A percentile compares a stretch with the other conserved stretches of the same genome.
Evolutionary conservation across 2,329 filamentous ascomycete genomes (phyloP).

Genomic region (Monilinia polystroma): DNA sequence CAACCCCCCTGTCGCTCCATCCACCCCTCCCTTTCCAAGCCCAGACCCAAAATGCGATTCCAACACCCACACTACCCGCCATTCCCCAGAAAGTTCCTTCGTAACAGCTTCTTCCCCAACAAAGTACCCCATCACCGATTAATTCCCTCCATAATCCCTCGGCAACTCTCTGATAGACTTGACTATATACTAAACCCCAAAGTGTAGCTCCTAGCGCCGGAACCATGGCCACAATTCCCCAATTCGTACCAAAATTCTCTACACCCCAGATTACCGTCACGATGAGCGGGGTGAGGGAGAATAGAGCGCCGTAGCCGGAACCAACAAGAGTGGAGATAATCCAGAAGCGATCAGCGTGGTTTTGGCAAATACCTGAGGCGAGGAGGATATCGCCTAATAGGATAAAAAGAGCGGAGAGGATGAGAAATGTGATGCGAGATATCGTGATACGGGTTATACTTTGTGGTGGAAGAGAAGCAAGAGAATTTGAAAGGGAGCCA

Average conservation of each 20-base stretch:
- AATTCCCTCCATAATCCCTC: conserved; percentile 43
- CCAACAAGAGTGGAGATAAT: conserved; percentile 81
- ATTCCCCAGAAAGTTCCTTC: conserved; percentile 82
- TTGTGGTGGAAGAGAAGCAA: conserved; percentile 42
- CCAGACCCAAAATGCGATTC: conserved; percentile 68
- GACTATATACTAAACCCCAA: conserved; percentile 88
- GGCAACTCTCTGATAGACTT: conserved; percentile 70
- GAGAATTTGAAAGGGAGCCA: conserved; percentile 34
- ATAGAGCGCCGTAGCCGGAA: conserved; percentile 88
- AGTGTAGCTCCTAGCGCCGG: conserved; percentile 84
- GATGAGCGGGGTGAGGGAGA: conserved; percentile 85
- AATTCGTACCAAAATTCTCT: conserved; percentile 98
- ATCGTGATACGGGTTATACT: conserved; percentile 52
- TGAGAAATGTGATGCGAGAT: conserved; percentile 77
- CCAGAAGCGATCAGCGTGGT: conserved; percentile 78
- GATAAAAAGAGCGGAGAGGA: conserved; percentile 71
- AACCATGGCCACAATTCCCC: conserved; percentile 90
- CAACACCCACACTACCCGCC: conserved; percentile 74
- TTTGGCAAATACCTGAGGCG: conserved; percentile 71
- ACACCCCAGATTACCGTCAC: conserved; percentile 98
- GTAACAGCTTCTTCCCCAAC: conserved; percentile 82
- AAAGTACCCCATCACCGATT: conserved; percentile 57
- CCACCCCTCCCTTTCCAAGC: conserved; percentile 75
- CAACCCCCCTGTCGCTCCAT: conserved; percentile 75
- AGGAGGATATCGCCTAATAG: conserved; percentile 75